Evolutionary conservation across 768 basidiomycete species (phyloP).

Genomic region (Serendipita sp.): DNA sequence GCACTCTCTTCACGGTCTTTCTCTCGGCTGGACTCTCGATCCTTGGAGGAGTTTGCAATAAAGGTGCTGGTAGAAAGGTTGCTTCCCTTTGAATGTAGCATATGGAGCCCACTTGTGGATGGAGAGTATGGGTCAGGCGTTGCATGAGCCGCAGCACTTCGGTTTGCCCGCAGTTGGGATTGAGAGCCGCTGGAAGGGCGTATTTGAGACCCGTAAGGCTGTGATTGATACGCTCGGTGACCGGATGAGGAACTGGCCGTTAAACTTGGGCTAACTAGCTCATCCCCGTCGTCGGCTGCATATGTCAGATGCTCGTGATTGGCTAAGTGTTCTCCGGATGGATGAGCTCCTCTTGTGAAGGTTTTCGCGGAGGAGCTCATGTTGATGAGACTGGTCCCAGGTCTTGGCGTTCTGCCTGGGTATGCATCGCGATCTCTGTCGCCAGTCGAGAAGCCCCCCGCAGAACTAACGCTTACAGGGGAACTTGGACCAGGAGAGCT

Average conservation of each 20-base stretch:
- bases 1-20: background rate
- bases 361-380: background rate
- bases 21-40: background rate
- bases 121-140: background rate
- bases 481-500: background rate
- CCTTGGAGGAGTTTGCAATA: background rate
- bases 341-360: background rate
- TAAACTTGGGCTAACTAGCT: background rate
- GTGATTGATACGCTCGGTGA: background rate
- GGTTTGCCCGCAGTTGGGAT: background rate
- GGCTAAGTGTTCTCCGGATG: background rate
- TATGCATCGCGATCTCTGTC: background rate
- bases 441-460: background rate
- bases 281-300: background rate
- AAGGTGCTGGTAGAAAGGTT: background rate
- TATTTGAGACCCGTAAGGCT: background rate
- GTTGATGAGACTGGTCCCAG: background rate
- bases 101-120: background rate
- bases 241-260: background rate
- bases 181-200: background rate
- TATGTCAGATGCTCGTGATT: slow-evolving; percentile 3
- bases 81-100: background rate
- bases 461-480: background rate
- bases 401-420: background rate
- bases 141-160: background rate